phyloP scores from a whole-genome alignment of 2,329 filamentous ascomycete species.

The Colletotrichum tabaci region DNA sequence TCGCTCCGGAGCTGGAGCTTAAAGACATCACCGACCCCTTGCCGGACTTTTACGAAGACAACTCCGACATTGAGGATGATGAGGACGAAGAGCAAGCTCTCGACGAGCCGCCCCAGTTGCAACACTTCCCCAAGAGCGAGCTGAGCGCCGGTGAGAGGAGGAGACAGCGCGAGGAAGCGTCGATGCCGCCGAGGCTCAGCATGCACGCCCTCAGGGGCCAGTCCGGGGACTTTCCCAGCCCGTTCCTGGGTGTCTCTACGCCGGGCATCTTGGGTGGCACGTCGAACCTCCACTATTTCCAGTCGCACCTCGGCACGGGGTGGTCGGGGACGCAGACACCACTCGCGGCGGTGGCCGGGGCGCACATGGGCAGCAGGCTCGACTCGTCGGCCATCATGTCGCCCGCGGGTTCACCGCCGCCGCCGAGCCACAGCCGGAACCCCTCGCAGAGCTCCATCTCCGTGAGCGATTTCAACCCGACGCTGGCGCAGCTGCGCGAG shows the following conservation, averaged over 20 bases:
- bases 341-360: constrained; percentile 83
- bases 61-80: constrained; percentile 69
- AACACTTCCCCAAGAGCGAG: constrained; percentile 39
- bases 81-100: constrained; percentile 57
- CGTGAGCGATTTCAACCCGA: constrained; percentile 56
- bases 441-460: constrained; percentile 64
- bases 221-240: constrained; percentile 64
- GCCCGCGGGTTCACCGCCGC: constrained; percentile 30
- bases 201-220: constrained; percentile 49
- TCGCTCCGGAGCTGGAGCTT: constrained; percentile 88
- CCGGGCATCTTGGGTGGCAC: constrained; percentile 79
- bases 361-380: constrained; percentile 57
- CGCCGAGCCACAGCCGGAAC: constrained; percentile 58
- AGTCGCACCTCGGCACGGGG: constrained; percentile 79
- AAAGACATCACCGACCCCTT: constrained; percentile 98
- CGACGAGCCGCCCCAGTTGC: constrained; percentile 48
- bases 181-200: constrained; percentile 57
- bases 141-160: constrained; percentile 44
- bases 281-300: constrained; percentile 86
- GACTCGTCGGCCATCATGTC: constrained; percentile 36
- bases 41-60: constrained; percentile 94
- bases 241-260: constrained; percentile 72
- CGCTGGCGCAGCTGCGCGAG: constrained; percentile 60
- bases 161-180: constrained; percentile 39
- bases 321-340: constrained; percentile 85